Conservation (phyloP, 1,139 yeast genomes). For the Candida tropicalis region DNA sequence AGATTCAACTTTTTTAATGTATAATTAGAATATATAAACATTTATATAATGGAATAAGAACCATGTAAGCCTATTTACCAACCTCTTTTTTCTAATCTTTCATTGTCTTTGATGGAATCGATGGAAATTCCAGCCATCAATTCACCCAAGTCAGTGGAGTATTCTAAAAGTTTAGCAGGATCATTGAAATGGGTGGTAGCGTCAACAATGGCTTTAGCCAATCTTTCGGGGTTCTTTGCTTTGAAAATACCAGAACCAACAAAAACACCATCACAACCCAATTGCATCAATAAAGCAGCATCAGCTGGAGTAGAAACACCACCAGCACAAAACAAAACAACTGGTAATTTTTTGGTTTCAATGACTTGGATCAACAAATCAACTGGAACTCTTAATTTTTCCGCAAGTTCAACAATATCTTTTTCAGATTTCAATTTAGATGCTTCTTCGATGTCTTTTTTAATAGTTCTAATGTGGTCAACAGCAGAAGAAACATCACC, state of each 20-base stretch:
- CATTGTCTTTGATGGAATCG: conserved; percentile 48
- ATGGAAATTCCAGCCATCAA: conserved; percentile 73
- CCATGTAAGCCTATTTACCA: too few relatives aligned
- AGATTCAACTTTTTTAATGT: too few relatives aligned
- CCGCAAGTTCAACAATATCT: conserved; percentile 53
- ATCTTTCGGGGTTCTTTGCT: conserved; percentile 70
- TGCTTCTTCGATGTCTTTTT: conserved; percentile 56
- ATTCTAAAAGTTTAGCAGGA: conserved; percentile 65
- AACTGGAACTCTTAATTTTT: conserved; percentile 62
- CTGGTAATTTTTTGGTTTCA: conserved; percentile 69
- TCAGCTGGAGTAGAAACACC: conserved; percentile 91
- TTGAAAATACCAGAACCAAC: conserved; percentile 91
- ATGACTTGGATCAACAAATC: conserved; percentile 54
- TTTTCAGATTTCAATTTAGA: conserved; percentile 41
- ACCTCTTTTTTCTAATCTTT: conserved; percentile 36
- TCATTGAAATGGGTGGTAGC: conserved; percentile 78
- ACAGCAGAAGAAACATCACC: conserved; percentile 91
- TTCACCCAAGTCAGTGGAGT: conserved; percentile 74
- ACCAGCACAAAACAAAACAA: conserved; percentile 89
- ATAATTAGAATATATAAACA: too few relatives aligned
- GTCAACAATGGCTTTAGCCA: conserved; percentile 80
- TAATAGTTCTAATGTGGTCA: conserved; percentile 66
- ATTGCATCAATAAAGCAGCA: conserved; percentile 86
- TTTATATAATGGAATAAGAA: too few relatives aligned
- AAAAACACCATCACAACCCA: conserved; percentile 90